Evolutionary conservation across 2,329 filamentous ascomycete genomes (phyloP), one percentile per base, ranked within the genome.

Genomic region (Plenodomus tracheiphilus): DNA sequence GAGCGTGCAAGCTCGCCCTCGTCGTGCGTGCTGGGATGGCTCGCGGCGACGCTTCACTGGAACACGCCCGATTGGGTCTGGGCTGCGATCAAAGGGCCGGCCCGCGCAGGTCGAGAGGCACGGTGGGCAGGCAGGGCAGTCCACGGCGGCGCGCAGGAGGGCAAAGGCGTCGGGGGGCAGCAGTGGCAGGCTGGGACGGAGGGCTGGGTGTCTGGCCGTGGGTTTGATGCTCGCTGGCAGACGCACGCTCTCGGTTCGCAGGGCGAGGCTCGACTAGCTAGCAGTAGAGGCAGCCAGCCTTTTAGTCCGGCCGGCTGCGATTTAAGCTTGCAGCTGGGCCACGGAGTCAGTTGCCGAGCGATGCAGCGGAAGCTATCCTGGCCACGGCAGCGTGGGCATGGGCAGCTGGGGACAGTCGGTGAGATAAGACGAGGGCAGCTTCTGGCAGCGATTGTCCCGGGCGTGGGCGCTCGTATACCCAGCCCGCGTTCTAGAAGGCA

Each of bases 81-180:
- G 65, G 60, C 49, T 54, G 60, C 66, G 67, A 69, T 61, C 59
- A 66, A 67, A 63, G 65, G 66, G 49, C 58, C 65, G 65, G 66
- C 63, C 65, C 65, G 64, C 60, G 54, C 53, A 54, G 22, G 22
- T 25, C 10, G 56, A 62, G 51, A 62, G 51, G 37, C 43, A 46
- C 43, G 43, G 53, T 21, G 18, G n/a, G 7, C 11, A 21, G 37
- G 5, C 10, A 21, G 18, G n/a, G n/a, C n/a, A n/a, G n/a, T n/a
- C n/a, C n/a, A n/a, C n/a, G n/a, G n/a, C n/a, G n/a, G n/a, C n/a
- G n/a, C n/a, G n/a, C n/a, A n/a, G n/a, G n/a, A n/a, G n/a, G n/a
- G n/a, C n/a, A 43, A 38, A 35, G 45, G 47, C 43, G 39, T 49
- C 39, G 41, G 28, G 44, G 39, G 45, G 30, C 38, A 37, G 47